Evolutionary conservation across 2,329 filamentous ascomycete genomes (phyloP).

Genomic region (Chaetomiaceae sp.): DNA sequence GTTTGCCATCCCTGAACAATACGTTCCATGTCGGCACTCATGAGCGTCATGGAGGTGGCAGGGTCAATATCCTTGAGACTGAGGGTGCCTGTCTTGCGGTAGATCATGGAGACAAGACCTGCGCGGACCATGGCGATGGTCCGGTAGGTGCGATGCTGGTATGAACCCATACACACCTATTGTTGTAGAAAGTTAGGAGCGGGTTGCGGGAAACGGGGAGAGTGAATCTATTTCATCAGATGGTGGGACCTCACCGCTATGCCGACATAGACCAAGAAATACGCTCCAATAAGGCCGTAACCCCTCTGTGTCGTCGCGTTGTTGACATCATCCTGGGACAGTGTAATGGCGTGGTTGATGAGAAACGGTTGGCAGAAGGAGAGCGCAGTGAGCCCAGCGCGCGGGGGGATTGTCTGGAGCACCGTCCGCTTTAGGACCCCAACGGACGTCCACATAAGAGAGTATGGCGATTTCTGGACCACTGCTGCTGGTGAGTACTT

Average conservation of each 20-base stretch:
- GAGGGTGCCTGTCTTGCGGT: slow-evolving; percentile 39
- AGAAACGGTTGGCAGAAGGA: slow-evolving; percentile 44
- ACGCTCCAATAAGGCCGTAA: slow-evolving; percentile 39
- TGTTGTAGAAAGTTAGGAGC: not conserved
- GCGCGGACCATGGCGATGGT: slow-evolving; percentile 35
- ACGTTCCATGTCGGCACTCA: slow-evolving; percentile 44
- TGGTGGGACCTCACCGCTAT: slow-evolving; percentile 34
- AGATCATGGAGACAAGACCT: slow-evolving; percentile 42
- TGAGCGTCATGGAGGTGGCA: slow-evolving; percentile 41
- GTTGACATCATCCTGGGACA: slow-evolving; percentile 28
- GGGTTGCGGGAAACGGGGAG: not conserved
- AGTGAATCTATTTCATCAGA: no score
- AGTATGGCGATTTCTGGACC: slow-evolving; percentile 7
- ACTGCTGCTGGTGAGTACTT: not conserved
- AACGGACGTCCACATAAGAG: slow-evolving; percentile 28
- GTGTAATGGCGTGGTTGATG: slow-evolving; percentile 33
- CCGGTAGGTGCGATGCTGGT: slow-evolving; percentile 35
- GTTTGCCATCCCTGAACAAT: slow-evolving; percentile 32
- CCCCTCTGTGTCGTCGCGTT: slow-evolving; percentile 28
- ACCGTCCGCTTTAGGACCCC: slow-evolving; percentile 30
- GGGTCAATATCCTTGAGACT: slow-evolving; percentile 33
- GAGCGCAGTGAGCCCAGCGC: slow-evolving; percentile 37
- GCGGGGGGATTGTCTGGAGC: slow-evolving; percentile 32
- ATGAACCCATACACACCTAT: slow-evolving; percentile 28
- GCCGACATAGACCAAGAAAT: slow-evolving; percentile 38